Conservation (phyloP, 768 basidiomycete species). For the Aureoboletus auriporus region DNA sequence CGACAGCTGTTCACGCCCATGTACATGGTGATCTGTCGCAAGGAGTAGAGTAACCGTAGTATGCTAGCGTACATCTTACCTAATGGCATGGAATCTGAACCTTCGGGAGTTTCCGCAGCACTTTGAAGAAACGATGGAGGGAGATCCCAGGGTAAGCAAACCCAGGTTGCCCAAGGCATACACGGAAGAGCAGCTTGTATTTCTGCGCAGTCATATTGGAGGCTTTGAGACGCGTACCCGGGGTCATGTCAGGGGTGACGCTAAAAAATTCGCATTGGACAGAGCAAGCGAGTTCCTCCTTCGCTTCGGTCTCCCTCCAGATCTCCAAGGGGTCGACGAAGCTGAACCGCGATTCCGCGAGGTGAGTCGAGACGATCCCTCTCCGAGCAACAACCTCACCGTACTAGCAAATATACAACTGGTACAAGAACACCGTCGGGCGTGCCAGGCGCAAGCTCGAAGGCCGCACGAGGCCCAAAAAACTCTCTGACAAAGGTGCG, state of each 20-base stretch:
- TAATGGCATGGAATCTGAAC: constrained; percentile 22
- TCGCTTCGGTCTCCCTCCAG: constrained; percentile 54
- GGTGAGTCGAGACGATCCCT: constrained; percentile 29
- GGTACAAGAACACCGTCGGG: constrained; percentile 70
- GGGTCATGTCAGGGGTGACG: constrained; percentile 60
- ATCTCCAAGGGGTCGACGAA: constrained; percentile 53
- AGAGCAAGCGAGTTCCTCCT: constrained; percentile 58
- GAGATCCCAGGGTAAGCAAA: constrained; percentile 64
- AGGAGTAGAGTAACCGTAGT: constrained; percentile 33
- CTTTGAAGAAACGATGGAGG: constrained; percentile 33
- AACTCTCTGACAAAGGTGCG: constrained; percentile 48
- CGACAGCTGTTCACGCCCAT: constrained; percentile 82
- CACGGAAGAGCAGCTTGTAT: constrained; percentile 58
- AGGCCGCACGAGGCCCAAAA: constrained; percentile 49
- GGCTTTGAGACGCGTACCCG: constrained; percentile 60
- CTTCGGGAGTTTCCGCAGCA: constrained; percentile 22
- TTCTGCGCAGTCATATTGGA: constrained; percentile 47
- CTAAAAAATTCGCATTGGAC: constrained; percentile 65
- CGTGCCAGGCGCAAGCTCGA: constrained; percentile 56
- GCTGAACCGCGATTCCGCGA: constrained; percentile 59
- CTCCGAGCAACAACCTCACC: not conserved
- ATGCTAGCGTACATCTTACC: not conserved
- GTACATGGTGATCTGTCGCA: constrained; percentile 66
- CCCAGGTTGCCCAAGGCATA: constrained; percentile 63
- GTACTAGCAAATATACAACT: constrained; percentile 60